Base-by-base conservation (phyloP, 73 alveolate genomes). In the Durusdinium trenchii region DNA sequence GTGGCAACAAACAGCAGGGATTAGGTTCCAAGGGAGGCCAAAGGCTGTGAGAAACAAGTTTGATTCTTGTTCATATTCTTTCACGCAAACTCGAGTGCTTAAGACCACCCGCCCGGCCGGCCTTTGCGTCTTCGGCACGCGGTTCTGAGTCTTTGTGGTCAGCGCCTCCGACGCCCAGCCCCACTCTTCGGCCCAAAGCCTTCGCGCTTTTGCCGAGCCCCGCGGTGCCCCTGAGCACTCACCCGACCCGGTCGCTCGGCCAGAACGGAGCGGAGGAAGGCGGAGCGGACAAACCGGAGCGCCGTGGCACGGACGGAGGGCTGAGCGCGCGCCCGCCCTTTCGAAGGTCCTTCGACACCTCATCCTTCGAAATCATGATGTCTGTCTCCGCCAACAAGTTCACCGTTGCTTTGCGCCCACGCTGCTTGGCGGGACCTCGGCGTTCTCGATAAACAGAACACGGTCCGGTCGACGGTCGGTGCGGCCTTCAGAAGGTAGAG, bases 331-430 rank as follows among this genome's bases (percentile, higher is more conserved):
- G 6, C n/a, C 71, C 12, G 81, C 43, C 81, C 36, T 30, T 26
- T 18, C 71, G 48, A 67, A 67, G 46, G 23, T 6, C 71, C 71
- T 67, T 42, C 38, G n/a, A 42, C 75, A 36, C 36, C 48, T 32
- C n/a, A 48, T 50, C 36, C 50, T 20, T 4, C 52, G 38, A 50
- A 71, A 91, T 91, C 89, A 91, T 91, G 98, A 91, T 91, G 98
- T 91, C 98, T 89, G 86, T 76, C 45, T 46, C 98, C 45, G 61
- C 89, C 89, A 54, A 50, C 67, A 52, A 67, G 76, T 91, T 91
- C 98, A 61, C 94, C 75, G 46, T 83, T 45, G 50, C n/a, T n/a
- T n/a, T 64, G 78, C 98, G 98, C 98, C 98, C 98, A 67, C 98
- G 98, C 84, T 9, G 71, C 95, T 47, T 28, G 64, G 90, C 64